A percentile compares a stretch with the other conserved stretches of the same genome.
These are phyloP conservation scores for Claviceps spartinae DNA, from an alignment of 2,329 filamentous ascomycete genomes.

Conservation along the genomic window DNA sequence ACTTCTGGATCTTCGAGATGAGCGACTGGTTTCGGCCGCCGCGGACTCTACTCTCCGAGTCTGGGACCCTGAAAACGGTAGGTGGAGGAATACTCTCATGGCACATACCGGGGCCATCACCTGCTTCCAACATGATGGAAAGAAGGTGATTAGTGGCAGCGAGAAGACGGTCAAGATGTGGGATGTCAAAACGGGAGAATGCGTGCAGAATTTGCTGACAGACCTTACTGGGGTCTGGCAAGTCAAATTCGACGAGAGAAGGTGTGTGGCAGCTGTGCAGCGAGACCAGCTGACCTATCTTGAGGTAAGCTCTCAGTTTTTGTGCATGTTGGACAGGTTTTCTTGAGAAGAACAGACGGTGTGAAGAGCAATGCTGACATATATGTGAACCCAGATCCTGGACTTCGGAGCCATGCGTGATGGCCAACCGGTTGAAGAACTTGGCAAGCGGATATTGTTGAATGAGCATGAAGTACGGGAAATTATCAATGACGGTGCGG, in stretches of 20 bases:
- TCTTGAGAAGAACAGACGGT: no score
- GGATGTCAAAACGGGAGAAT: conserved; percentile 87
- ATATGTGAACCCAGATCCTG: conserved; percentile 52
- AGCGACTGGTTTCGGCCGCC: conserved; percentile 84
- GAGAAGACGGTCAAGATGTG: conserved; percentile 98
- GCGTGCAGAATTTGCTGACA: conserved; percentile 81
- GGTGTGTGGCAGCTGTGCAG: conserved; percentile 94
- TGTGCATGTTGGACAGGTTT: no score
- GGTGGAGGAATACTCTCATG: conserved; percentile 78
- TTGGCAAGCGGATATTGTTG: conserved; percentile 64
- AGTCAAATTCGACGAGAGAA: conserved; percentile 89
- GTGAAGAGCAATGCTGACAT: neutral
- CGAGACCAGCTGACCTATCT: conserved; percentile 86
- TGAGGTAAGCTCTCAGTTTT: conserved; percentile 49
- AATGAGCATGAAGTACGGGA: conserved; percentile 41
- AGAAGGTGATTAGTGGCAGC: conserved; percentile 92
- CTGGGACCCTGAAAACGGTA: conserved; percentile 89
- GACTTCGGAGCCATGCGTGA: conserved; percentile 93
- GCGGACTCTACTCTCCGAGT: conserved; percentile 91
- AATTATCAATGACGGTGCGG: conserved; percentile 31
- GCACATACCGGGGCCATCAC: conserved; percentile 96
- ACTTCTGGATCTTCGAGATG: conserved; percentile 75
- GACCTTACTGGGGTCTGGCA: conserved; percentile 98
- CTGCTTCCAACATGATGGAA: conserved; percentile 93
- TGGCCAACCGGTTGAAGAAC: conserved; percentile 61